Base-by-base conservation (phyloP, 106 monocot species). In the Phalaenopsis aphrodite region DNA sequence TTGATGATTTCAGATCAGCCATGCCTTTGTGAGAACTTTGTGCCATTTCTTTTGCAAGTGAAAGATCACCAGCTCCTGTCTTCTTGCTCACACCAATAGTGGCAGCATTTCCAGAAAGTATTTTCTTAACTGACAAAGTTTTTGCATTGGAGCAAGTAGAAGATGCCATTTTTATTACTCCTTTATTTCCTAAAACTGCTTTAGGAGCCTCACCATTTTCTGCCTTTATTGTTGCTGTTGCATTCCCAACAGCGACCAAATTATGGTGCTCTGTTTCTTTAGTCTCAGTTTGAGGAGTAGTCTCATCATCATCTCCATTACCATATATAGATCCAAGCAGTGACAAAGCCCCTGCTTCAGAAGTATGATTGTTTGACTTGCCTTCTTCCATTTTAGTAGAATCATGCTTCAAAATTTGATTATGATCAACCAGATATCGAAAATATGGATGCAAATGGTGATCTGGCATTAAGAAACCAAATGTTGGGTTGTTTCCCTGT, bases 401-500 rank as follows among this genome's bases (percentile, higher is more conserved):
- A 83, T 68, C 56, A 24, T 16, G 37, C 78, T 87, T 84, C 49
- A 90, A 16, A 85, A 94, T 79, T 49, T 94, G 86, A 72, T 94
- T 89, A 72, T 94, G 92, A 81, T 92, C 86, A 61, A 98, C 86
- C 77, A 98, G 90, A 77, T 83, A 98, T 5, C 88, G 94, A 72
- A 92, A 98, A 73, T 98, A 98, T 12, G 82, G 75, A 77, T 98
- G 97, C 55, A 98, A 92, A 72, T 90, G 88, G 81, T 98, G 86
- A 61, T 94, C 92, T n/a, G 97, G 97, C 94, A 98, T 92, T 77
- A 98, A 88, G 80, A 98, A 98, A 24, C 94, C 97, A 94, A 98
- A 98, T 56, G 94, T 92, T 57, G 97, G 97, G 58, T 98, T 98
- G 72, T 86, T 82, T 39, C 97, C 97, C 43, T 98, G 97, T 76